These are phyloP conservation scores for Oryza nivara DNA, from an alignment of 176 grass and related monocot species.

Conservation along the genomic window DNA sequence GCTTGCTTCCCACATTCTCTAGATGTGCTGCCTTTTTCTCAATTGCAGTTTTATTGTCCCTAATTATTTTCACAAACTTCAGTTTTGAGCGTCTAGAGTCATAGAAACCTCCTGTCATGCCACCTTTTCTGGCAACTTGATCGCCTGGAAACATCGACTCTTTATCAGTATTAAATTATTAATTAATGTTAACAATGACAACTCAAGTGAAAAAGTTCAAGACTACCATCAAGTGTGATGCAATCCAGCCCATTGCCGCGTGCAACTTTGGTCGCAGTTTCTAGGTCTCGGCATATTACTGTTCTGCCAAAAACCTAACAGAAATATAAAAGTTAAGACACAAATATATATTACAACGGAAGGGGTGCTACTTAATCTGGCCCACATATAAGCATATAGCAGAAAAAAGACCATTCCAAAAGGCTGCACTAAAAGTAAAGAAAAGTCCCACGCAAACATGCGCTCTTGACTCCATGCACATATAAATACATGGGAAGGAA, in stretches of 20 bases:
- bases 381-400: slow-evolving; percentile 15
- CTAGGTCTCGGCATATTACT: slow-evolving; percentile 94
- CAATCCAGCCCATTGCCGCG: slow-evolving; percentile 86
- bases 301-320: slow-evolving; percentile 98
- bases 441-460: not conserved
- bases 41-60: slow-evolving; percentile 74
- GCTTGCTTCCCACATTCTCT: slow-evolving; percentile 66
- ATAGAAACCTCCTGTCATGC: slow-evolving; percentile 99
- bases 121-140: slow-evolving; percentile 95
- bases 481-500: not conserved
- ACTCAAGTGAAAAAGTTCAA: slow-evolving; percentile 3
- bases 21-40: slow-evolving; percentile 70
- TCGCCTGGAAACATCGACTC: slow-evolving; percentile 68
- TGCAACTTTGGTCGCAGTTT: slow-evolving; percentile 88
- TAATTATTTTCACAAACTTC: slow-evolving; percentile 90
- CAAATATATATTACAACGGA: not conserved
- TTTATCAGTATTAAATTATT: slow-evolving; percentile 42
- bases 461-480: not conserved
- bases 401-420: slow-evolving; percentile 25
- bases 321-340: slow-evolving; percentile 45
- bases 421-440: slow-evolving; percentile 17
- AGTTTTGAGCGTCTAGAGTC: slow-evolving; percentile 90
- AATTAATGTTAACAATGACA: slow-evolving; percentile 34
- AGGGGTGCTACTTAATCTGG: slow-evolving; percentile 23
- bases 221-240: slow-evolving; percentile 90